Evolutionary conservation across 768 basidiomycete species (phyloP), one percentile per base, ranked within the genome.

Genomic region (Leccinum imitatum): DNA sequence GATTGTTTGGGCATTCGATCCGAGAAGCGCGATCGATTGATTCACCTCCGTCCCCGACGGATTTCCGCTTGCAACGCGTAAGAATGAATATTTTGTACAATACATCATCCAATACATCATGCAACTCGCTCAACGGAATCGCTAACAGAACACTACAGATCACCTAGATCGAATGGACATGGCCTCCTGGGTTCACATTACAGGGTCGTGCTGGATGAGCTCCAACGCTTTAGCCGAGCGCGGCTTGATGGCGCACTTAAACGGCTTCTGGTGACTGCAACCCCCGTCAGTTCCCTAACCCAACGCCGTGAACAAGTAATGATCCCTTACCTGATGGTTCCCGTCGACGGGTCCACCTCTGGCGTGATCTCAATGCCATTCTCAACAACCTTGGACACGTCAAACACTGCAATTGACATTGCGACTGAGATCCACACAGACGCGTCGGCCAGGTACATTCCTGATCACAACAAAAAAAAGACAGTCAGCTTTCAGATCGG

Each of bases 171-270:
- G 57, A 46, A 41, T 41, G 9, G 39, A 41, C 8, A 41, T 39
- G 4, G 6, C 10, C 39, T 30, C 27, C 46, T 6, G 4, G 46
- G 15, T 35, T 73, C 52, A 75, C 9, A 69, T 46, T 39, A 56
- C 59, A 1, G 75, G 76, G 63, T 83, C 82, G 25, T 78, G 75
- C 27, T 81, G 80, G 52, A 86, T 84, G 35, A 86, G 67, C 19
- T 81, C 76, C 50, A 83, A 67, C 11, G 85, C 82, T 65, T 79
- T 82, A 55, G 80, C 79, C 3, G 84, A 86, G 21, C 86, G 81
- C n/a, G 86, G 85, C 65, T 75, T 82, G 63, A 87, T 79, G 19
- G 76, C 70, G 63, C 86, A 87, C 63, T 80, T 79, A 75, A 84
- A 87, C 17, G 86, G 81, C 63, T 81, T 82, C 4, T 85, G 86